Evolutionary conservation across 164 flowering plant genomes (phyloP), one percentile per base, ranked within the genome.

Genomic region (Protea cynaroides): DNA sequence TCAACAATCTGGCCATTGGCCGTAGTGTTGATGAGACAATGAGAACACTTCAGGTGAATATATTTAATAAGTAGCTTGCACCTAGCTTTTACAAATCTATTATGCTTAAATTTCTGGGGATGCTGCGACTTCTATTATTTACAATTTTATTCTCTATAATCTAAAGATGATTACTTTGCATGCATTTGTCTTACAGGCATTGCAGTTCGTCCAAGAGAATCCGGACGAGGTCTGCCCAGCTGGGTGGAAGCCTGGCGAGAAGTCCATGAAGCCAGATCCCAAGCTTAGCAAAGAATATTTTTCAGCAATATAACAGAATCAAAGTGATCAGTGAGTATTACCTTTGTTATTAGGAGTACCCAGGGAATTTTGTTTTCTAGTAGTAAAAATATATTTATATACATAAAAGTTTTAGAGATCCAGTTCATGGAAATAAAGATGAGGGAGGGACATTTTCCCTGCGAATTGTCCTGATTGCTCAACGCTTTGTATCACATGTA

Each of bases 191-290:
- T 54, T 18, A 67, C 92, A 94, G 99, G 99, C 99, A 52, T 76
- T 95, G 89, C 96, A 89, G 74, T 95, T 76, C 65, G 97, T 95
- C 71, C 97, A 95, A 74, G 97, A 95, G 61, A 92, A 95, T 72
- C 97, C 99, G 0, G 97, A 91, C 72, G 96, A 95, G 77, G 97
- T 95, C 17, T 95, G 99, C 86, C 97, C 97, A 17, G 97, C 99
- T 47, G 99, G 97, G 29, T 95, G 99, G 99, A 95, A 92, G 84
- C 99, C 99, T 19, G 97, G 99, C 1, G 97, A 95, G 72, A 89
- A 83, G 71, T 84, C 97, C 62, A 92, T 95, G 99, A 92, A 92
- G 81, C 92, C 97, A 24, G 97, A 92, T 69, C 94, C 97, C 44
- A 91, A 89, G 81, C 82, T 75, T 56, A 92, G 97, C 92, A 92